Base-by-base conservation (phyloP, 2,329 filamentous ascomycete species). In the Nigrospora sphaerica region DNA sequence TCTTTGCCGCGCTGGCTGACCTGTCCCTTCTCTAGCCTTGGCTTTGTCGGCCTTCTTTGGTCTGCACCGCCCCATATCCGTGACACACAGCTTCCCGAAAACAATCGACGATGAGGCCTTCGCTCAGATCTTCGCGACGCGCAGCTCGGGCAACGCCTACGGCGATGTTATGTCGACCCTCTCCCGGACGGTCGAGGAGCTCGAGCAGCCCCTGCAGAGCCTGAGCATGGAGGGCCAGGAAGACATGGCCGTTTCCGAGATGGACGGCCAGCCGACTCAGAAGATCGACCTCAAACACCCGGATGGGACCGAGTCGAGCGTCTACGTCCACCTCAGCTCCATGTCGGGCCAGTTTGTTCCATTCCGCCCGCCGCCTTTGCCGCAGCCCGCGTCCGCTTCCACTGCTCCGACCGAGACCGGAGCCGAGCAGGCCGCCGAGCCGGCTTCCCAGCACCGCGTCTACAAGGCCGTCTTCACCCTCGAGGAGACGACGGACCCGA, bases 21-120 rank as follows among this genome's bases (percentile, higher is more conserved):
- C 60, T 48, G 42, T 42, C 18, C 36, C 16, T 45, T 42, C 13
- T 28, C 52, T 54, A 97, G 93, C 95, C 61, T 78, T 97, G 50
- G 85, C 86, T 52, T 75, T 95, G 39, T 93, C 92, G 9, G 86
- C 86, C 49, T 97, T 98, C 76, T 97, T 97, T 74, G 95, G 91
- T 52, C 85, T 95, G 54, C 89, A 98, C 69, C 84, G 93, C 51
- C 93, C 93, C 39, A 92, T 98, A 60, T 95, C 89, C 46, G 81
- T 96, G 54, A 90, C 85, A 42, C 83, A 85, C 57, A 84, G 85
- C 55, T 84, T 95, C 61, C 93, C 86, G 46, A 82, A 80, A 57
- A 73, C 77, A 17, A 78, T 90, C 39, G 82, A 79, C 44, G 75
- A 85, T 51, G 85, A 87, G 61, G 77, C 84, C 42, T 96, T 97